Base-by-base conservation (phyloP, 2,329 filamentous ascomycete species). In the Ascochyta rabiei region DNA sequence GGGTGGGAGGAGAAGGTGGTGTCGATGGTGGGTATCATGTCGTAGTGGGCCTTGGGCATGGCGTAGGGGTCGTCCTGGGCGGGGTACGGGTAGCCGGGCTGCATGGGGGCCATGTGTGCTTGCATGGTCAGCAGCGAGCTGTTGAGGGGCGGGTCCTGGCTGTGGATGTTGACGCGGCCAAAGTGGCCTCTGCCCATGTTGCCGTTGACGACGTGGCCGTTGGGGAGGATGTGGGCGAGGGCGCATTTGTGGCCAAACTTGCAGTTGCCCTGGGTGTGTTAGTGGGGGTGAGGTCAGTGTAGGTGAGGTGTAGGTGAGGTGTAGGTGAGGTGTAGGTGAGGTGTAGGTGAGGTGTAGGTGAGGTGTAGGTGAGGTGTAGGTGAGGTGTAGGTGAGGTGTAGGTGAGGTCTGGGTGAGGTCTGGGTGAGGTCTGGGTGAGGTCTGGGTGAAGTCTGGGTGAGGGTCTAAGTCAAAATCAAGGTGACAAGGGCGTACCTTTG, bases 231-330 rank as follows among this genome's bases (percentile, higher is more conserved):
- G 77, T 99, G 95, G 62, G 96, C 91, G 72, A 98, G 91, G 71
- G 93, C 93, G 81, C 95, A 99, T 78, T 98, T 98, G 61, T 91
- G 90, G 59, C 95, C 95, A 75, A 98, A 99, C 77, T 98, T 98
- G 86, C 95, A 99, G 78, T 97, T 97, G 64, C 95, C 95, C 91
- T 97, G 48, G 45, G 12, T 51, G 28, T 30, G 28, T 30, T 1
- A 30, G 28, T 4, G 8, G 28, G 26, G 26, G 26, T 28, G 26
- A 8, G 6, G 23, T 24, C 8, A 8, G 2, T 24, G 1, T 1
- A 24, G 26, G 8, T 9, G 26, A 9, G 26, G 26, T 28, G 26
- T 40, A 33, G 26, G n/a, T n/a, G n/a, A n/a, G n/a, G n/a, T n/a
- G n/a, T n/a, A n/a, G n/a, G n/a, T n/a, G n/a, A n/a, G n/a, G n/a